These are phyloP conservation scores for Acanthamoeba triangularis DNA, from an alignment of 208 protist genomes.

Conservation along the genomic window DNA sequence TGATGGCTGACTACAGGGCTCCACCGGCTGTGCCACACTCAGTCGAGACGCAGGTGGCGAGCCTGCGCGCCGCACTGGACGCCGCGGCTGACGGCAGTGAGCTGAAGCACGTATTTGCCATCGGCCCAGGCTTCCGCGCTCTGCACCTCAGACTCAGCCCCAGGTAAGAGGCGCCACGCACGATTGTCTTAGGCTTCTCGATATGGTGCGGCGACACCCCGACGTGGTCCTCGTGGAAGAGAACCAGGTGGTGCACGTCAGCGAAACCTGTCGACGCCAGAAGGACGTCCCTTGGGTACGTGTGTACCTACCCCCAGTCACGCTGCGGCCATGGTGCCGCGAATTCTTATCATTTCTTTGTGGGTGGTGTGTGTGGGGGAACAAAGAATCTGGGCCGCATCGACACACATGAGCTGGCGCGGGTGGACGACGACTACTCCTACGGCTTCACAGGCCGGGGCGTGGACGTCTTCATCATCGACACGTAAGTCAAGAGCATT, in stretches of 20 bases:
- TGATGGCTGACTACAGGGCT: neutral
- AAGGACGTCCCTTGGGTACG: slow-evolving; percentile 56
- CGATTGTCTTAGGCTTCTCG: neutral
- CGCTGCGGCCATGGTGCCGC: neutral
- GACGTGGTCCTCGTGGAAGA: slow-evolving; percentile 33
- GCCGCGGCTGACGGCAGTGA: neutral
- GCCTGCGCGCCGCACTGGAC: neutral
- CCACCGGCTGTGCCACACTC: neutral
- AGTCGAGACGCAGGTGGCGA: slow-evolving; percentile 4
- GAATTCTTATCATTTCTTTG: neutral
- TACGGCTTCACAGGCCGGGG: slow-evolving; percentile 25
- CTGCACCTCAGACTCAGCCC: slow-evolving; percentile 25
- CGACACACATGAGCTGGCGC: neutral
- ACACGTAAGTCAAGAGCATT: slow-evolving; percentile 47
- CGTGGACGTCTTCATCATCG: slow-evolving; percentile 76
- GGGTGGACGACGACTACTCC: slow-evolving; percentile 20
- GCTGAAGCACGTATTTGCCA: neutral
- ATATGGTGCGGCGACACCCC: neutral
- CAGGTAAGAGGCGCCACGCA: neutral
- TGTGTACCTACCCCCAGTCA: neutral
- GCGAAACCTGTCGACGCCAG: neutral
- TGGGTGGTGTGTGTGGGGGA: too few species aligned
- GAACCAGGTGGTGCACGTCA: neutral
- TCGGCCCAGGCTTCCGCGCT: slow-evolving; percentile 12
- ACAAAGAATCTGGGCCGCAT: slow-evolving; percentile 61